Percentiles rank a stretch among this genome's conserved stretches.
phyloP scores from a whole-genome alignment of 2,329 filamentous ascomycete genomes.

The Hypoxylon sp. region DNA sequence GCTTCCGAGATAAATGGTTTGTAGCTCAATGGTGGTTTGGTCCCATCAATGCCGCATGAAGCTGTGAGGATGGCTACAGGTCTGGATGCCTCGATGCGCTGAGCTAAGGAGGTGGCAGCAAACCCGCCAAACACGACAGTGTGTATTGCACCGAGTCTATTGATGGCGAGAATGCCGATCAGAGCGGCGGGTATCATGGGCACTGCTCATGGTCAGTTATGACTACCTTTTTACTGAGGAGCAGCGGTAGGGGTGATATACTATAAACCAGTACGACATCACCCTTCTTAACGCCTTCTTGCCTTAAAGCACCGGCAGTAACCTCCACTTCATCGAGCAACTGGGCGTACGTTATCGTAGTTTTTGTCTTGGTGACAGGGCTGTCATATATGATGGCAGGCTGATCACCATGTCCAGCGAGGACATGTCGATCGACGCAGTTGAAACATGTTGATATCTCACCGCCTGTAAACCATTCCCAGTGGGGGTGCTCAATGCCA shows the following conservation, averaged over 20 bases:
- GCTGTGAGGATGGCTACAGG: conserved; percentile 84
- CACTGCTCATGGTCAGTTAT: conserved; percentile 62
- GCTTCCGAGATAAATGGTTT: conserved; percentile 79
- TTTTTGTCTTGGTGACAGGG: conserved; percentile 78
- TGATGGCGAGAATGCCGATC: conserved; percentile 84
- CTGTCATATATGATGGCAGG: conserved; percentile 88
- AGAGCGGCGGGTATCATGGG: conserved; percentile 92
- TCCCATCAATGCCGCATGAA: conserved; percentile 89
- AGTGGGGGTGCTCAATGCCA: conserved; percentile 74
- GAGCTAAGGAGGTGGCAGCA: conserved; percentile 79
- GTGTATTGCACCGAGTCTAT: conserved; percentile 85
- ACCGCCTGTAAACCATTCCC: conserved; percentile 90
- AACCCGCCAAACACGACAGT: conserved; percentile 95
- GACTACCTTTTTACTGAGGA: conserved; percentile 1
- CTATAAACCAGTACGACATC: conserved; percentile 93
- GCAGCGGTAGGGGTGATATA: conserved; percentile 51
- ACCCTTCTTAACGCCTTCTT: conserved; percentile 82
- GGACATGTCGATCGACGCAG: conserved; percentile 88
- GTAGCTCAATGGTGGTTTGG: conserved; percentile 82
- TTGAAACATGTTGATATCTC: conserved; percentile 94
- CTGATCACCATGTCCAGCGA: conserved; percentile 74
- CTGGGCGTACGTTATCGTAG: conserved; percentile 76
- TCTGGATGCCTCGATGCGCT: conserved; percentile 84
- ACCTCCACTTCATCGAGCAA: conserved; percentile 82
- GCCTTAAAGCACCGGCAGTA: conserved; percentile 80